Conservation (phyloP, 164 flowering plant genomes). For the Chimonanthus salicifolius region DNA sequence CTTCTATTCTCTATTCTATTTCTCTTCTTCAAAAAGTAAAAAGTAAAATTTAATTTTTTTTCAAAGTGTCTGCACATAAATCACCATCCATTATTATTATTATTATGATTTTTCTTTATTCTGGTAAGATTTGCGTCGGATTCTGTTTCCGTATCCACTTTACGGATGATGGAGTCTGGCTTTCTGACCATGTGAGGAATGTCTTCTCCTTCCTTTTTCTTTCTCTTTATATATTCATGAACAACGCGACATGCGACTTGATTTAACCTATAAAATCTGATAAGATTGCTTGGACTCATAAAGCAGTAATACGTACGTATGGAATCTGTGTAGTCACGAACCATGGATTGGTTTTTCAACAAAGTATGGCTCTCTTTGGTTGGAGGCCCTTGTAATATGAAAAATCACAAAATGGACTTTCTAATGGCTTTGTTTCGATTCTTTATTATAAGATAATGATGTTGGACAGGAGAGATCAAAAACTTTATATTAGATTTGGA, state of each 20-base stretch:
- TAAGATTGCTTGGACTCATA: background rate
- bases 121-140: constrained; percentile 2
- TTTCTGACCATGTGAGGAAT: constrained; percentile 6
- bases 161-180: background rate
- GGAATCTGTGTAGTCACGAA: background rate
- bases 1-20: background rate
- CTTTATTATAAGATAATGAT: background rate
- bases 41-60: too few species aligned
- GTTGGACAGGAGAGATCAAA: background rate
- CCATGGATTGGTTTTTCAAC: background rate
- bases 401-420: background rate
- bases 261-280: background rate
- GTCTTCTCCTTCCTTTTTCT: background rate
- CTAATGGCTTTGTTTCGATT: background rate
- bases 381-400: too few species aligned
- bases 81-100: background rate
- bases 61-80: too few species aligned
- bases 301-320: background rate
- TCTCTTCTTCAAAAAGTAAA: background rate
- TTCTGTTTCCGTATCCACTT: constrained; percentile 5
- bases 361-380: too few species aligned
- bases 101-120: background rate
- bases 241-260: background rate
- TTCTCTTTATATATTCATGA: background rate
- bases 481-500: too few species aligned